phyloP scores from a whole-genome alignment of 495 filamentous ascomycete species.

The Penicillium ochrochloron region DNA sequence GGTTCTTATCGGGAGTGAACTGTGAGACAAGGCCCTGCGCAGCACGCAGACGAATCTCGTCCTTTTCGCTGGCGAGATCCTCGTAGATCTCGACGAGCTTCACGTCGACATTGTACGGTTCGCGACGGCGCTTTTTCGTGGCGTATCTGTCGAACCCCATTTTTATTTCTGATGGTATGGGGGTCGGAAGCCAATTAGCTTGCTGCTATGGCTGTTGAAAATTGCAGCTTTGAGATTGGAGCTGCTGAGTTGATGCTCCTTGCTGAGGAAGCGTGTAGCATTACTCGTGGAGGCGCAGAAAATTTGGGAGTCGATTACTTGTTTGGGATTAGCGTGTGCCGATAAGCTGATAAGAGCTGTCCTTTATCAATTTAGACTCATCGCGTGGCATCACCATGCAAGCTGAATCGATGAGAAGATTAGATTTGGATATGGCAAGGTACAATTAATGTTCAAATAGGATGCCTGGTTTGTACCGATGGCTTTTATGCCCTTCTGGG shows the following conservation, averaged over 20 bases:
- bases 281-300: constrained; percentile 27
- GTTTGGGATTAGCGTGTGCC: constrained; percentile 23
- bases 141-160: constrained; percentile 34
- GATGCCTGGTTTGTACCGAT: background rate
- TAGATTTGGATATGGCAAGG: background rate
- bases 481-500: no score
- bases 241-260: constrained; percentile 26
- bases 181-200: constrained; percentile 5
- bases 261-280: constrained; percentile 17
- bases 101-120: constrained; percentile 49
- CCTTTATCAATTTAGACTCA: background rate
- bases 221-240: constrained; percentile 19
- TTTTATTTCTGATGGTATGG: constrained; percentile 16
- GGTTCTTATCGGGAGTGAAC: constrained; percentile 49
- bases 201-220: constrained; percentile 5
- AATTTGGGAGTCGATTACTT: constrained; percentile 31
- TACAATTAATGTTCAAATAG: background rate
- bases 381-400: constrained; percentile 1
- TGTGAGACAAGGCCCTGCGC: constrained; percentile 51
- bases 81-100: constrained; percentile 61
- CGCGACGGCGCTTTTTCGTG: constrained; percentile 53
- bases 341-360: constrained; percentile 35
- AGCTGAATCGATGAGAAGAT: background rate
- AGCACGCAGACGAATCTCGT: constrained; percentile 55
- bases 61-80: constrained; percentile 57